Percentiles rank a stretch among this genome's conserved stretches.
These are phyloP conservation scores for Diaporthe capsici DNA, from an alignment of 2,329 filamentous ascomycete species.

Conservation along the genomic window DNA sequence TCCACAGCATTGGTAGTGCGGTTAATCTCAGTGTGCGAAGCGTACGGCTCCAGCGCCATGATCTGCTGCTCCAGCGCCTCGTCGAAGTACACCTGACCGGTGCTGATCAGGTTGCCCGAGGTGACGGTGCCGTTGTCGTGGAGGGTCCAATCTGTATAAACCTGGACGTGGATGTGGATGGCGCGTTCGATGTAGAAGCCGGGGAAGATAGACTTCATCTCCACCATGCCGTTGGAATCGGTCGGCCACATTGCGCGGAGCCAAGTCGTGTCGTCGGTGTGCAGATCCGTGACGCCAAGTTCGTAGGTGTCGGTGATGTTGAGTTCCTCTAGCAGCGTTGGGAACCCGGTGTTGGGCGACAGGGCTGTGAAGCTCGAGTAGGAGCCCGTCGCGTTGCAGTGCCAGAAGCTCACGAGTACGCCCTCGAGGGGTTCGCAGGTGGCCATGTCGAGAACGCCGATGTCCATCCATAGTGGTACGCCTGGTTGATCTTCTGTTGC, in stretches of 20 bases:
- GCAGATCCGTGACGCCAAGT: conserved; percentile 27
- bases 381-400: conserved; percentile 31
- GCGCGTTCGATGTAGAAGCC: conserved; percentile 32
- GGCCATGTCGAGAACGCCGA: conserved; percentile 35
- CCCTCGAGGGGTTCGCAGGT: conserved; percentile 37
- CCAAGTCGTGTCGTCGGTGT: conserved; percentile 33
- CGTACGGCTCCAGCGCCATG: conserved; percentile 32
- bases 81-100: conserved; percentile 29
- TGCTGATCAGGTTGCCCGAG: conserved; percentile 19
- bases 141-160: conserved; percentile 30
- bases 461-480: conserved; percentile 33
- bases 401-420: conserved; percentile 37
- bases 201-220: conserved; percentile 34
- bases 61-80: conserved; percentile 23
- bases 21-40: conserved; percentile 32
- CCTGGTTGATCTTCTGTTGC: conserved; percentile 35
- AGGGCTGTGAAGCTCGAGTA: conserved; percentile 35
- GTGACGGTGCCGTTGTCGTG: conserved; percentile 31
- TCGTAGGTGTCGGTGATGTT: conserved; percentile 32
- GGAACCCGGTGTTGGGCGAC: conserved; percentile 27
- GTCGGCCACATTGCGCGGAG: conserved; percentile 36
- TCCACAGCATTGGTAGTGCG: conserved; percentile 31
- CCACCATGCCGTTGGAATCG: conserved; percentile 26
- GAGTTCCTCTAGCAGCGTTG: background rate
- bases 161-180: conserved; percentile 37